Evolutionary conservation across 306 rosid genomes (phyloP), one percentile per base, ranked within the genome.

Genomic region (Acacia crassicarpa): DNA sequence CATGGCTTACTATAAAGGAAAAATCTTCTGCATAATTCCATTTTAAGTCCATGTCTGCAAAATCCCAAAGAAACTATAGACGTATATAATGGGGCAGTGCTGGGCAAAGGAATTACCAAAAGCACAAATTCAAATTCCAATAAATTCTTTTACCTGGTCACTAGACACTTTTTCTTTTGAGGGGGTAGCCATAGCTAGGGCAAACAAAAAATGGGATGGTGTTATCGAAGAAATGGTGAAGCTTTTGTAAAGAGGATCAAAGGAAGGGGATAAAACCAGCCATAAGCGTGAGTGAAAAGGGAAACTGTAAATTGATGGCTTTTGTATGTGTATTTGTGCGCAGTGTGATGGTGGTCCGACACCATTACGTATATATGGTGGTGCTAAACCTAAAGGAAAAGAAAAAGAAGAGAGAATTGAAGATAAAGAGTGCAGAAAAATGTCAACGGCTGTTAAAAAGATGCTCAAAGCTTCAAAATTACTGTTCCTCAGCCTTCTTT

Each of bases 261-360:
- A 82, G 76, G 56, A 83, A 85, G 84, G 79, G 81, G 81, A 84
- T 84, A 87, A 91, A 92, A 87, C 81, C 74, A 82, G 84, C 76
- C 62, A 68, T 66, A 82, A 89, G 95, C 94, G 88, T 90, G 94
- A 92, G 91, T 81, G 85, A 85, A 91, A 95, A 91, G 94, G 90
- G 32, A 84, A 85, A 80, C 86, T 81, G 10, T 58, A 45, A 72
- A 59, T 72, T 83, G 87, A 83, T 75, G 84, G 82, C 22, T 23
- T 54, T 2, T 68, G 69, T 89, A 41, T 92, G 93, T 88, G 78
- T 75, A 90, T 84, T 80, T 91, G 97, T 86, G 93, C 94, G 48
- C 79, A 86, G 94, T 92, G 98, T 90, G 82, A 61, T 86, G 83
- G 97, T 96, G 99, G 99, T 92, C 99, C 99, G 94, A 83, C 25